Percentiles rank a stretch among this genome's conserved stretches.
These are phyloP conservation scores for Phytopythium ostracodes DNA, from an alignment of 352 stramenopile species.

Conservation along the genomic window DNA sequence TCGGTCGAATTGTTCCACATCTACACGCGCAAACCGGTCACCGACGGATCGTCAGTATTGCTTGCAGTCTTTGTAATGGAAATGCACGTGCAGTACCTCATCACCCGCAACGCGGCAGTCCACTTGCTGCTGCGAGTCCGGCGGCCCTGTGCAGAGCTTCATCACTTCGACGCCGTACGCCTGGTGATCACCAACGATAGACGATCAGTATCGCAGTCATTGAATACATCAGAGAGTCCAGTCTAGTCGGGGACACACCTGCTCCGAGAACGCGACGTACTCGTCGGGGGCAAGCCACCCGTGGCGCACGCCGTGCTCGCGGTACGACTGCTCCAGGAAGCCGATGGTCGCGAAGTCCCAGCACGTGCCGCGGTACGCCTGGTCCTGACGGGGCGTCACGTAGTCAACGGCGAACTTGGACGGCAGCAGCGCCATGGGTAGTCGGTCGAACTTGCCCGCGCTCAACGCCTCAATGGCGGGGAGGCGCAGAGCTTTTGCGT, in stretches of 20 bases:
- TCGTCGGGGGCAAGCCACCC: constrained; percentile 67
- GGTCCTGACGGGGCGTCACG: constrained; percentile 70
- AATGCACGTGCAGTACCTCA: constrained; percentile 15
- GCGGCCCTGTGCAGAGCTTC: constrained; percentile 59
- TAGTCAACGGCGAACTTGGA: constrained; percentile 81
- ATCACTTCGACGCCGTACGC: constrained; percentile 71
- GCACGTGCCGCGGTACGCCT: constrained; percentile 72
- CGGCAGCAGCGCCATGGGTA: constrained; percentile 66
- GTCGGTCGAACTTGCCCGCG: constrained; percentile 21
- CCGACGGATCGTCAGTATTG: background rate
- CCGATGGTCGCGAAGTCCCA: constrained; percentile 83
- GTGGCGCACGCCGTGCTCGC: constrained; percentile 53
- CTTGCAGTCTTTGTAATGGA: constrained; percentile 1
- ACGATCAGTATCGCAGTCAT: background rate
- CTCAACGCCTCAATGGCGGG: constrained; percentile 2
- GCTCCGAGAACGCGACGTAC: constrained; percentile 77
- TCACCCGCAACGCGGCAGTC: constrained; percentile 67
- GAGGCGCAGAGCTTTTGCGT: background rate
- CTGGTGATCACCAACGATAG: constrained; percentile 6
- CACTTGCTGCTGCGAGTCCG: constrained; percentile 62
- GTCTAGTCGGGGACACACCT: constrained; percentile 20
- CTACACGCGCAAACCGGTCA: constrained; percentile 7
- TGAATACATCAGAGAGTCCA: too few relatives aligned
- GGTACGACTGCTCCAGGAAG: constrained; percentile 78
- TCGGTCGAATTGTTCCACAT: constrained; percentile 84